These are phyloP conservation scores for Collybia nuda DNA, from an alignment of 768 basidiomycete genomes.

Conservation along the genomic window DNA sequence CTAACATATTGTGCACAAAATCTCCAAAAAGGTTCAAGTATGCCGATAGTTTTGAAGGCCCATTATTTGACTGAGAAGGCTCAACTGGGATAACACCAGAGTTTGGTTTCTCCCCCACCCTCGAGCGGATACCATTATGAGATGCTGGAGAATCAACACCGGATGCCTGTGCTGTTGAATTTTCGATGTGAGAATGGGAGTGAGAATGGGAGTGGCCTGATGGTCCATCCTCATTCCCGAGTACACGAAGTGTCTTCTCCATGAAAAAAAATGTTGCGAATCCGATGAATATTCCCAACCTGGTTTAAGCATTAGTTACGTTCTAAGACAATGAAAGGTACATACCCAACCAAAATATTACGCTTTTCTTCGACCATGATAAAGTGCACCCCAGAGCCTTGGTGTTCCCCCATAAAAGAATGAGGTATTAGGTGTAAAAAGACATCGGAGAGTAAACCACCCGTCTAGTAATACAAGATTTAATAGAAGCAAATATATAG, in stretches of 20 bases:
- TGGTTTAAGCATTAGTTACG: constrained; percentile 21
- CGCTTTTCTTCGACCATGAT: constrained; percentile 89
- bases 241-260: constrained; percentile 87
- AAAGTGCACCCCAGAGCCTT: constrained; percentile 69
- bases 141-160: constrained; percentile 40
- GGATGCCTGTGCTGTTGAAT: constrained; percentile 39
- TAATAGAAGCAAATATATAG: constrained; percentile 9
- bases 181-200: constrained; percentile 44
- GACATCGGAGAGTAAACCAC: constrained; percentile 90
- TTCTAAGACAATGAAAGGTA: constrained; percentile 14
- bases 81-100: constrained; percentile 14
- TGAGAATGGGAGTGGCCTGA: constrained; percentile 63
- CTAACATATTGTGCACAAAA: constrained; percentile 92
- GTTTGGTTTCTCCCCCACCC: constrained; percentile 35
- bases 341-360: constrained; percentile 85
- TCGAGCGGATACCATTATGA: constrained; percentile 49
- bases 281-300: constrained; percentile 80
- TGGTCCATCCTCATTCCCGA: constrained; percentile 60
- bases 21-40: constrained; percentile 93
- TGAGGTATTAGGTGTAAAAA: constrained; percentile 92
- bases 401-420: constrained; percentile 87
- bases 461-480: constrained; percentile 50
- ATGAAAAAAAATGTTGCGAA: constrained; percentile 92
- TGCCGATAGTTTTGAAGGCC: constrained; percentile 83
- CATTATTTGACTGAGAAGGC: constrained; percentile 31